Evolutionary conservation across 2,329 filamentous ascomycete genomes (phyloP).

Genomic region (Alternaria angustiovoidea): DNA sequence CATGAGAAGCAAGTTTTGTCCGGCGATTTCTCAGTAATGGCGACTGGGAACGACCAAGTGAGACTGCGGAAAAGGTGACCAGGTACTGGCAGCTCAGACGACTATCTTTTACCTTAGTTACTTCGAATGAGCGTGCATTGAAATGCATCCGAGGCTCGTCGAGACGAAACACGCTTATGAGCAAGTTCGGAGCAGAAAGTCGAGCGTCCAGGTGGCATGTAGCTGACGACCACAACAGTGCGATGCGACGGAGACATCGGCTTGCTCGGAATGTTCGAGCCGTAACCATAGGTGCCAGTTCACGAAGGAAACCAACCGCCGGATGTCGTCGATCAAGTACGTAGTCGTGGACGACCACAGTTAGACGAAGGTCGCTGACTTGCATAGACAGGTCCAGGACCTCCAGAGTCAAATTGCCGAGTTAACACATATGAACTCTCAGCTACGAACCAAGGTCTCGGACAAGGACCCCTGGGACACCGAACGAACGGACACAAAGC

Average conservation of each 20-base stretch:
- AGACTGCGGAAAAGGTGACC: background rate
- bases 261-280: slow-evolving; percentile 96
- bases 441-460: slow-evolving; percentile 71
- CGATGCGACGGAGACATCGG: slow-evolving; percentile 94
- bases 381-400: slow-evolving; percentile 84
- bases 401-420: slow-evolving; percentile 88
- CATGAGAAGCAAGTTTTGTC: background rate
- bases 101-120: background rate
- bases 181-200: slow-evolving; percentile 1
- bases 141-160: background rate
- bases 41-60: background rate
- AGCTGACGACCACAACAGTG: slow-evolving; percentile 63
- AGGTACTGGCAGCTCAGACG: background rate
- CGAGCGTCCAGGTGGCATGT: background rate
- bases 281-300: slow-evolving; percentile 98
- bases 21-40: background rate
- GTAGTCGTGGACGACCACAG: slow-evolving; percentile 30
- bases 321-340: slow-evolving; percentile 98
- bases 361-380: slow-evolving; percentile 13
- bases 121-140: background rate
- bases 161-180: slow-evolving; percentile 6
- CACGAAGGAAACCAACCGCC: slow-evolving; percentile 96
- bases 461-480: slow-evolving; percentile 58
- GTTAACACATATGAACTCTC: slow-evolving; percentile 80
- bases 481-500: slow-evolving; percentile 47